Conservation (phyloP, 2,329 filamentous ascomycete species). For the Penicillium nordicum region DNA sequence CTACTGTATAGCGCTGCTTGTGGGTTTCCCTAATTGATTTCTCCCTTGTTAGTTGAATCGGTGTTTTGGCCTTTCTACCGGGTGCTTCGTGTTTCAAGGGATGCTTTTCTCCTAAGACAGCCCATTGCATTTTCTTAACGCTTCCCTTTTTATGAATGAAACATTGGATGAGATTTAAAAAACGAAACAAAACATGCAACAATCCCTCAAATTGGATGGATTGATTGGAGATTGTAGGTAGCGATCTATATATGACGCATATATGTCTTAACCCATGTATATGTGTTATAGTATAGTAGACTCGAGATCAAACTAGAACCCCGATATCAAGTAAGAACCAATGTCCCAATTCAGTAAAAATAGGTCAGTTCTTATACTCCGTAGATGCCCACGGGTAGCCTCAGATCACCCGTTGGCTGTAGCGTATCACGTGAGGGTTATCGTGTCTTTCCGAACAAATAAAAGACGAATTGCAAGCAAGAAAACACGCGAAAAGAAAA, state of each 20-base stretch:
- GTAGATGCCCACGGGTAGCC: not conserved
- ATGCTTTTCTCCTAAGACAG: conserved; percentile 13
- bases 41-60: conserved; percentile 14
- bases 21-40: conserved; percentile 54
- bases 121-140: conserved; percentile 14
- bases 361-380: not conserved
- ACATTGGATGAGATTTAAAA: not conserved
- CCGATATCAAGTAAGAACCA: not conserved
- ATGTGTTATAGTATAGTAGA: not conserved
- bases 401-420: conserved; percentile 23
- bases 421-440: conserved; percentile 24
- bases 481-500: not conserved
- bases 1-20: conserved; percentile 32
- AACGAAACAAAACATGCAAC: not conserved
- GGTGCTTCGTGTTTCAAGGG: conserved; percentile 11
- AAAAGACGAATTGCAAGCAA: not conserved
- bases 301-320: no score
- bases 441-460: conserved; percentile 6
- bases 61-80: conserved; percentile 19
- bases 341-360: not conserved
- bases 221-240: not conserved
- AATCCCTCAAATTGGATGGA: not conserved
- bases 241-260: not conserved
- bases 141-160: conserved; percentile 5
- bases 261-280: not conserved